Evolutionary conservation across 306 rosid genomes (phyloP).

Genomic region (Lotus japonicus): DNA sequence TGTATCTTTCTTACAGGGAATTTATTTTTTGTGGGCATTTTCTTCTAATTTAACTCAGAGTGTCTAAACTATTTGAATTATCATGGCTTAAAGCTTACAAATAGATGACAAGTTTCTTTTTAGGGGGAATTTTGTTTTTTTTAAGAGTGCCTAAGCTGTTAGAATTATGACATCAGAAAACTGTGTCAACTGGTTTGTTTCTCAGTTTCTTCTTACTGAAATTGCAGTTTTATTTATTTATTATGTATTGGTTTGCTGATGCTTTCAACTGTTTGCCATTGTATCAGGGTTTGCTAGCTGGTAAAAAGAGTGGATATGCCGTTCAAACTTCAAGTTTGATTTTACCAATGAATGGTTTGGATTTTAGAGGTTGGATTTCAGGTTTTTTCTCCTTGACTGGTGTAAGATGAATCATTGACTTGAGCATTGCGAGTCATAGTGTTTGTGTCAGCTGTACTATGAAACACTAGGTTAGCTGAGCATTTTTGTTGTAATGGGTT

Average conservation of each 20-base stretch:
- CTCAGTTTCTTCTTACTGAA: neutral
- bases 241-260: slow-evolving; percentile 17
- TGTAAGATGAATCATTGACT: slow-evolving; percentile 16
- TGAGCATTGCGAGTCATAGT: slow-evolving; percentile 8
- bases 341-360: slow-evolving; percentile 16
- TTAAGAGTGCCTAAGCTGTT: neutral
- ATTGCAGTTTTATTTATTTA: slow-evolving; percentile 7
- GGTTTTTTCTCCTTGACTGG: neutral
- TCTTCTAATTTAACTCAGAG: neutral
- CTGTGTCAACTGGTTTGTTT: neutral
- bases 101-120: too few species aligned
- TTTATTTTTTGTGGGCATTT: too few species aligned
- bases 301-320: neutral
- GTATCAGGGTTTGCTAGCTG: slow-evolving; percentile 27
- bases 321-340: neutral
- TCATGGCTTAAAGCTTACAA: too few species aligned
- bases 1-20: too few species aligned
- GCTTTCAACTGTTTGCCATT: slow-evolving; percentile 11
- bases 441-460: neutral
- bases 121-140: too few species aligned
- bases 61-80: neutral
- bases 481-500: slow-evolving; percentile 51
- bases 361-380: neutral
- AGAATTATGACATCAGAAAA: neutral
- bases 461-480: slow-evolving; percentile 1